Base-by-base conservation (phyloP, 768 basidiomycete species). In the Infundibulicybe gibba region DNA sequence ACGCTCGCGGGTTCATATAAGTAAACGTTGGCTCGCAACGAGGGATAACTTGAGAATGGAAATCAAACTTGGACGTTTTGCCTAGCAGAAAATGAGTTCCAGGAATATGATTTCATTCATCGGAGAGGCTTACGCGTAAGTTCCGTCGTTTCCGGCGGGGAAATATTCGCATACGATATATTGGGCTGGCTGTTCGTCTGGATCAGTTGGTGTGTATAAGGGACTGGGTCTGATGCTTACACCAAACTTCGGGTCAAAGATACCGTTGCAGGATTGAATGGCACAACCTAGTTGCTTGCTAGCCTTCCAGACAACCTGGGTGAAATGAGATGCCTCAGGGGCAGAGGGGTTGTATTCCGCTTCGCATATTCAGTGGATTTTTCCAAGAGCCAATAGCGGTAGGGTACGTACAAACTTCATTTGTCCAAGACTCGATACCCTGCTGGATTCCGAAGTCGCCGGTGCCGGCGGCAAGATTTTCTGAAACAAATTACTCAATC, bases 391-490 rank as follows among this genome's bases (percentile, higher is more conserved):
- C 9, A 17, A 11, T 5, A 15, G 42, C 45, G 15, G 16, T 11
- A 35, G 21, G 35, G 44, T 51, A 79, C 79, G 66, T 54, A 83
- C 81, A 68, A 51, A 68, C 77, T 80, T 90, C 87, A 55, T 75
- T 76, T 3, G 79, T 75, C 88, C 87, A 90, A 5, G 67, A 64
- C 49, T 74, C 66, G 53, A 88, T 65, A 14, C 77, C 85, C 0
- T 60, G 40, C 10, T 62, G 43, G 48, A 86, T 80, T 41, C 57
- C 65, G 58, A 75, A 85, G 21, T 53, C 56, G 17, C 58, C 83
- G n/a, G 83, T 82, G 8, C 85, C 86, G 45, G 85, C 86, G 45
- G 86, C 83, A 50, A 89, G 63, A 55, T 90, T 89, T 65, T 89
- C 86, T 83, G 58, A n/a, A 53, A 20, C 32, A 13, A 41, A 16